phyloP scores from a whole-genome alignment of 441 rosid genomes.

The Arabidopsis hybrid region DNA sequence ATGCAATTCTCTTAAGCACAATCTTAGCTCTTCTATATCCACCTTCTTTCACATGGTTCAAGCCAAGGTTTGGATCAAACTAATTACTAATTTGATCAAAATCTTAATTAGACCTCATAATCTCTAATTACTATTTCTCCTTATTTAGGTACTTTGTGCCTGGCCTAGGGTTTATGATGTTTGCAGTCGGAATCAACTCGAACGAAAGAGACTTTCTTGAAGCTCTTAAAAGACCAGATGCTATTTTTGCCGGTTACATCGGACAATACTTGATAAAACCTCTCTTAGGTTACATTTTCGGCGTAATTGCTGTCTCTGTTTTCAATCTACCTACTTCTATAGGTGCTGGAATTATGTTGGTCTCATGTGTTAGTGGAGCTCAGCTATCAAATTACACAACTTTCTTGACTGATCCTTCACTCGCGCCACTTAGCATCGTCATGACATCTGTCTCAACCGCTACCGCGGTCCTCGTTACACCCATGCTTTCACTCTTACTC shows the following conservation, averaged over 20 bases:
- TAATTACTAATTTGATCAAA: constrained; percentile 16
- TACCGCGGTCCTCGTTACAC: constrained; percentile 79
- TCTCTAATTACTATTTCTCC: not conserved
- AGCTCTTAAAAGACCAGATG: constrained; percentile 79
- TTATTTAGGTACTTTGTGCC: constrained; percentile 85
- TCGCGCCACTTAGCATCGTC: constrained; percentile 90
- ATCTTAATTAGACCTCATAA: not conserved
- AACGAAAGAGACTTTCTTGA: constrained; percentile 80
- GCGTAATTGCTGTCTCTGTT: constrained; percentile 60
- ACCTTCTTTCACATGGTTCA: constrained; percentile 93
- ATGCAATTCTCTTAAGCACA: constrained; percentile 76
- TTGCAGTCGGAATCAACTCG: constrained; percentile 93
- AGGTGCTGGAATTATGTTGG: constrained; percentile 97
- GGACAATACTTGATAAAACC: constrained; percentile 90
- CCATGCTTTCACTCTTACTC: constrained; percentile 80
- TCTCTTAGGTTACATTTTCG: constrained; percentile 81
- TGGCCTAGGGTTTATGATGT: constrained; percentile 91
- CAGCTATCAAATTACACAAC: constrained; percentile 95
- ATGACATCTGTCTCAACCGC: constrained; percentile 97
- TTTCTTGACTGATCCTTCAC: constrained; percentile 78
- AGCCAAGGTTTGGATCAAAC: constrained; percentile 59
- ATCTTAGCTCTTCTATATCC: constrained; percentile 82
- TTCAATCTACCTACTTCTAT: constrained; percentile 77
- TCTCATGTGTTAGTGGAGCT: constrained; percentile 95
- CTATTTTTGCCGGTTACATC: constrained; percentile 73